Conservation (phyloP, 306 rosid genomes). For the Vigna trinervia region DNA sequence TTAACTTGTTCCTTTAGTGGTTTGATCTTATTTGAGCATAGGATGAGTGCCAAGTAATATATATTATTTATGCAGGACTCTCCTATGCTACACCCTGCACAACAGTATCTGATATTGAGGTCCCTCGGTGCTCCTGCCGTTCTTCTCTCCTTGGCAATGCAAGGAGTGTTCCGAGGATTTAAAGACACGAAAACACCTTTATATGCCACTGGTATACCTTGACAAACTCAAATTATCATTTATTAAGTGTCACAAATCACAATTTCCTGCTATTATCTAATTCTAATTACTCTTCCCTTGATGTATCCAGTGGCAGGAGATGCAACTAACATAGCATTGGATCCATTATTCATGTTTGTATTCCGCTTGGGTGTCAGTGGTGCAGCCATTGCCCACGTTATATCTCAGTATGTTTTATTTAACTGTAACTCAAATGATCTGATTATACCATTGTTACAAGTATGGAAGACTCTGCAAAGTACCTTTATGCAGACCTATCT, state of each 20-base stretch:
- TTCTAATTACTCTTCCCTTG: slow-evolving; percentile 42
- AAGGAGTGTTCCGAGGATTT: slow-evolving; percentile 94
- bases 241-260: neutral
- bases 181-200: slow-evolving; percentile 93
- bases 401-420: slow-evolving; percentile 80
- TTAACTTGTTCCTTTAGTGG: slow-evolving; percentile 14
- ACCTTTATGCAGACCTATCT: slow-evolving; percentile 33
- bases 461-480: slow-evolving; percentile 1
- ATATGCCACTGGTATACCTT: slow-evolving; percentile 79
- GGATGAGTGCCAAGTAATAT: slow-evolving; percentile 6
- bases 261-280: slow-evolving; percentile 16
- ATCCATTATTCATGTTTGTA: slow-evolving; percentile 77
- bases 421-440: slow-evolving; percentile 7
- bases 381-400: slow-evolving; percentile 96
- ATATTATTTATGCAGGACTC: slow-evolving; percentile 69
- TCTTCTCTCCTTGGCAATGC: slow-evolving; percentile 95
- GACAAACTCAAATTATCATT: slow-evolving; percentile 23
- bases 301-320: slow-evolving; percentile 82
- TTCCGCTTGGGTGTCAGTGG: slow-evolving; percentile 77
- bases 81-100: slow-evolving; percentile 80
- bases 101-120: slow-evolving; percentile 77
- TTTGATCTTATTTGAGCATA: slow-evolving; percentile 19
- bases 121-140: slow-evolving; percentile 98
- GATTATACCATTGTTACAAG: slow-evolving; percentile 7
- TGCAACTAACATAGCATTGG: slow-evolving; percentile 80